Evolutionary conservation across 495 filamentous ascomycete species (phyloP).

Genomic region (Letharia columbiana): DNA sequence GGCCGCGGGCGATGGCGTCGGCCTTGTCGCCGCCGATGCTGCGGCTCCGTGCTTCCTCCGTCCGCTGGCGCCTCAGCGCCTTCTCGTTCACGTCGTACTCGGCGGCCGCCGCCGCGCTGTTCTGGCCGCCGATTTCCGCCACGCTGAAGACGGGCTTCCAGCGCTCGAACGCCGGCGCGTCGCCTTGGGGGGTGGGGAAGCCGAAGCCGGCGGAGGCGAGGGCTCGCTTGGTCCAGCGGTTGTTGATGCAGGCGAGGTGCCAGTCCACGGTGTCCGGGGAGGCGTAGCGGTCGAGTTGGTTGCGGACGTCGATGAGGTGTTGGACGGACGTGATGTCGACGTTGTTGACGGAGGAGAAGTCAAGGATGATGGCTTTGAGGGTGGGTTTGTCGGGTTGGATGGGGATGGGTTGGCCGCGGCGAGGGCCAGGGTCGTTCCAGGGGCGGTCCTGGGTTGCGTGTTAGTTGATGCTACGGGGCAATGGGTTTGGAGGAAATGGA

Average conservation of each 20-base stretch:
- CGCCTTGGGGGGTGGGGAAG: conserved; percentile 58
- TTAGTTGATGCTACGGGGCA: conserved; percentile 10
- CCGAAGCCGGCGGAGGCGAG: conserved; percentile 91
- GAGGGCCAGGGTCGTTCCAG: conserved; percentile 90
- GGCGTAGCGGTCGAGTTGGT: conserved; percentile 87
- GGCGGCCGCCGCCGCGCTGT: conserved; percentile 57
- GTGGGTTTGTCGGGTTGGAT: conserved; percentile 56
- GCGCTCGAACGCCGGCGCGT: conserved; percentile 44
- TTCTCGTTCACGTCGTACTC: conserved; percentile 52
- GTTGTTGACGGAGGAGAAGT: conserved; percentile 94
- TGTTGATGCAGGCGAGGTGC: conserved; percentile 92
- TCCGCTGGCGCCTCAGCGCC: conserved; percentile 36
- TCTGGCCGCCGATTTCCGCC: conserved; percentile 69
- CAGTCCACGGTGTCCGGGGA: conserved; percentile 82
- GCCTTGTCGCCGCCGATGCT: conserved; percentile 24
- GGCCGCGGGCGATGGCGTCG: conserved; percentile 31
- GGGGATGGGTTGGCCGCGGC: conserved; percentile 43
- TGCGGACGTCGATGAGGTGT: conserved; percentile 93
- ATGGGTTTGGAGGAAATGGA: neutral
- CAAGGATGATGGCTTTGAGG: conserved; percentile 86
- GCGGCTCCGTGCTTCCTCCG: conserved; percentile 29
- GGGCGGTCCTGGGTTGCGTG: conserved; percentile 55
- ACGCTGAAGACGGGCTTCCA: conserved; percentile 98
- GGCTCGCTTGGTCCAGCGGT: conserved; percentile 95
- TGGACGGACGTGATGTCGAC: conserved; percentile 92